Percentiles rank a stretch among this genome's conserved stretches.
Conservation (phyloP, 2,329 filamentous ascomycete genomes). For the Colletotrichum orchidophilum region DNA sequence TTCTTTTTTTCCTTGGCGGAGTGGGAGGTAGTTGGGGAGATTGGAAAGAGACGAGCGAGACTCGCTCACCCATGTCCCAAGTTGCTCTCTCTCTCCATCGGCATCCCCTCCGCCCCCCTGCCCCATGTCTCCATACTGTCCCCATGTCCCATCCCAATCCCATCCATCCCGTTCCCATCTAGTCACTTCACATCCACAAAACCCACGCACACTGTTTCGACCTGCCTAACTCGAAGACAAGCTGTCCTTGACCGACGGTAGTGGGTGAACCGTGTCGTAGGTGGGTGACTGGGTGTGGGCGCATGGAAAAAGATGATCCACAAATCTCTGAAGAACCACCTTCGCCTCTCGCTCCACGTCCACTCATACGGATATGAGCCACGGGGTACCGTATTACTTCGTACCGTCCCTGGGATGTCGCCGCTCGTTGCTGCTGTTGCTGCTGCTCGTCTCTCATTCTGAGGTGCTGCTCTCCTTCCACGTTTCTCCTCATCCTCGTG, state of each 20-base stretch:
- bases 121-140: background rate
- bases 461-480: background rate
- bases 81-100: too few species aligned
- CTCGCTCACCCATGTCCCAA: too few species aligned
- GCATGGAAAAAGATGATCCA: constrained; percentile 5
- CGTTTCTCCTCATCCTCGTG: background rate
- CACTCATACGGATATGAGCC: background rate
- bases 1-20: background rate
- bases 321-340: background rate
- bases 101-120: too few species aligned
- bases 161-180: background rate
- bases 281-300: background rate
- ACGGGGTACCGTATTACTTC: background rate
- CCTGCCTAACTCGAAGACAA: constrained; percentile 21
- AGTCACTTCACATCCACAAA: background rate
- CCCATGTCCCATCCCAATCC: background rate
- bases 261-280: too few species aligned
- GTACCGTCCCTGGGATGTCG: background rate
- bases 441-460: background rate
- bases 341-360: background rate
- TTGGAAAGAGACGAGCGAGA: background rate
- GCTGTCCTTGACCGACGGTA: constrained; percentile 9
- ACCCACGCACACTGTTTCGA: constrained; percentile 25
- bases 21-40: background rate
- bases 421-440: background rate